Conservation (phyloP, 1,284 basidiomycete genomes). For the Trichosporon ovoides region DNA sequence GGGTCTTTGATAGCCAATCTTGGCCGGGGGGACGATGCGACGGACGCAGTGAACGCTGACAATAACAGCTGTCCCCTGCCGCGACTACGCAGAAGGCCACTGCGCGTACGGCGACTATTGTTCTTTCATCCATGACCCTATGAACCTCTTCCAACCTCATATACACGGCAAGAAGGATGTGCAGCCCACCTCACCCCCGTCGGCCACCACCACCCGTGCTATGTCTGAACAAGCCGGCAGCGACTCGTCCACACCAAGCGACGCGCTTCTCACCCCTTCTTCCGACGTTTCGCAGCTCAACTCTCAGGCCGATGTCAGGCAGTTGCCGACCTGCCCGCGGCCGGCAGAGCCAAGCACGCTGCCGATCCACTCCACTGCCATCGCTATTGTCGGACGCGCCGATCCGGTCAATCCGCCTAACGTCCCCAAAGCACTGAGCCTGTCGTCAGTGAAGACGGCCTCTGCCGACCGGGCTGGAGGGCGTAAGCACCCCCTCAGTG, state of each 20-base stretch:
- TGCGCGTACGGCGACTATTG: conserved; percentile 48
- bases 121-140: conserved; percentile 43
- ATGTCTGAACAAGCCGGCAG: conserved; percentile 8
- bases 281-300: neutral
- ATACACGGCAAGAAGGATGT: conserved; percentile 18
- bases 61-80: conserved; percentile 40
- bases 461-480: too few relatives aligned
- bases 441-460: too few relatives aligned
- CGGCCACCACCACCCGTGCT: conserved; percentile 10
- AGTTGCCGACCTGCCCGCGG: neutral
- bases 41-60: conserved; percentile 7
- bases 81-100: conserved; percentile 37
- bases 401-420: too few relatives aligned
- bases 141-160: conserved; percentile 17
- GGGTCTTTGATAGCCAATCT: too few relatives aligned
- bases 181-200: conserved; percentile 1
- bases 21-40: neutral
- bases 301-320: neutral
- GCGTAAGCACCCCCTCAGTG: too few relatives aligned
- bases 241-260: neutral
- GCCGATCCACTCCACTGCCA: neutral
- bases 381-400: neutral
- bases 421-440: too few relatives aligned
- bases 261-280: neutral
- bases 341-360: neutral